Percentiles rank a stretch among this genome's conserved stretches.
Conservation (phyloP, 495 filamentous ascomycete species). For the Annulohypoxylon maeteangense region DNA sequence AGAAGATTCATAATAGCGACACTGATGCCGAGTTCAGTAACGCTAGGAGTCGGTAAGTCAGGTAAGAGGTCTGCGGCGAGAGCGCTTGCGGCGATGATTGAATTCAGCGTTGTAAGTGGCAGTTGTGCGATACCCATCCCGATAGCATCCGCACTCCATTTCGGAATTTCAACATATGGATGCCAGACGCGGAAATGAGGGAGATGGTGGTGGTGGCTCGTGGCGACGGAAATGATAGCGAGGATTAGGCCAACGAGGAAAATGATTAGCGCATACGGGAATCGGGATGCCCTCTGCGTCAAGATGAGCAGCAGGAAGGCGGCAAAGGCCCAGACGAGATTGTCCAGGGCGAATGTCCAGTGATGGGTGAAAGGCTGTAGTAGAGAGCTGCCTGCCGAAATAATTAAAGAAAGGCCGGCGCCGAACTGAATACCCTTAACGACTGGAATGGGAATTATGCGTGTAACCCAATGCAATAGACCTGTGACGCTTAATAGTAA, state of each 20-base stretch:
- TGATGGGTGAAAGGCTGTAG: slow-evolving; percentile 62
- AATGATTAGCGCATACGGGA: slow-evolving; percentile 81
- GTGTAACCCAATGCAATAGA: slow-evolving; percentile 72
- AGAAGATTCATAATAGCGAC: slow-evolving; percentile 84
- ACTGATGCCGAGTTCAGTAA: slow-evolving; percentile 80
- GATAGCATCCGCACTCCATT: slow-evolving; percentile 51
- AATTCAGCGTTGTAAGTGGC: slow-evolving; percentile 90
- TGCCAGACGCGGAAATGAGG: slow-evolving; percentile 64
- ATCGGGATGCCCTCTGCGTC: slow-evolving; percentile 65
- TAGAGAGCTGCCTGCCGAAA: slow-evolving; percentile 74
- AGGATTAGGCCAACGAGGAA: slow-evolving; percentile 72
- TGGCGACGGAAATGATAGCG: slow-evolving; percentile 56
- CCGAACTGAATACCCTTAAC: slow-evolving; percentile 96
- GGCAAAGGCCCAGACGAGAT: slow-evolving; percentile 74
- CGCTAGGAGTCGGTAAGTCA: slow-evolving; percentile 68
- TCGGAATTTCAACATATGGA: slow-evolving; percentile 58
- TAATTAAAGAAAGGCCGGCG: slow-evolving; percentile 80
- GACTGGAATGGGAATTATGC: slow-evolving; percentile 82
- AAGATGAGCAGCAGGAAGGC: slow-evolving; percentile 75
- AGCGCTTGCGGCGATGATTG: slow-evolving; percentile 83
- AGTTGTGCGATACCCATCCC: slow-evolving; percentile 80
- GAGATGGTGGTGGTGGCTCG: slow-evolving; percentile 43
- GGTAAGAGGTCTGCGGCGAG: slow-evolving; percentile 80
- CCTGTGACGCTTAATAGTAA: slow-evolving; percentile 81
- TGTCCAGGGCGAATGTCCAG: slow-evolving; percentile 73